Evolutionary conservation across 2,329 filamentous ascomycete species (phyloP).

Genomic region (Sphaceloma murrayae): DNA sequence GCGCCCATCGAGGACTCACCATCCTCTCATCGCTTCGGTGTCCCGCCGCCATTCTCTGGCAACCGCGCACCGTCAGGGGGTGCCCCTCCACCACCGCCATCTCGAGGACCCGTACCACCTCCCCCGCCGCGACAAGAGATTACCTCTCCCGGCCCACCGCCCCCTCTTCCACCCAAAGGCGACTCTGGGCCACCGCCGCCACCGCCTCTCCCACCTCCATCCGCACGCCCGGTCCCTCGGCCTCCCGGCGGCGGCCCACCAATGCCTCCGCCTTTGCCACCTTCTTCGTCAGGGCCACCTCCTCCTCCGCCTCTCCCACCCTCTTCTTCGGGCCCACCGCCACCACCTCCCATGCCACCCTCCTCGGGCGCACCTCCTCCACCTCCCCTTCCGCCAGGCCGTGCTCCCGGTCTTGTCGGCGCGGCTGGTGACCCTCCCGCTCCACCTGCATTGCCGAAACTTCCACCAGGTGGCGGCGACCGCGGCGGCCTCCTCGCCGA

Average conservation of each 20-base stretch:
- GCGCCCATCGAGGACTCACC: slow-evolving; percentile 44
- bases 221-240: slow-evolving; percentile 23
- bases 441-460: slow-evolving; percentile 37
- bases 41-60: slow-evolving; percentile 70
- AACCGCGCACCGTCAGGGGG: slow-evolving; percentile 47
- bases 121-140: slow-evolving; percentile 31
- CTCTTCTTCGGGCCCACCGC: slow-evolving; percentile 31
- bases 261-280: slow-evolving; percentile 35
- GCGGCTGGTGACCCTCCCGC: slow-evolving; percentile 45
- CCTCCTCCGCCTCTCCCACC: slow-evolving; percentile 26
- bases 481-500: slow-evolving; percentile 57
- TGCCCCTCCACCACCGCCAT: slow-evolving; percentile 63
- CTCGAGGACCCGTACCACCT: slow-evolving; percentile 56
- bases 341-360: slow-evolving; percentile 35
- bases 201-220: slow-evolving; percentile 35
- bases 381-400: slow-evolving; percentile 38
- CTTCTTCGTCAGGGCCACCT: slow-evolving; percentile 24
- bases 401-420: slow-evolving; percentile 40
- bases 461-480: slow-evolving; percentile 37
- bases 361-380: slow-evolving; percentile 33
- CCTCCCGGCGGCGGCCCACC: slow-evolving; percentile 27
- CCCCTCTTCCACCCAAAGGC: slow-evolving; percentile 18
- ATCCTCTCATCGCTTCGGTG: slow-evolving; percentile 48
- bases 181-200: slow-evolving; percentile 28
- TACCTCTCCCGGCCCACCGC: slow-evolving; percentile 25